phyloP scores from a whole-genome alignment of 2,329 filamentous ascomycete species.

The Paracoccidioides lutzii region DNA sequence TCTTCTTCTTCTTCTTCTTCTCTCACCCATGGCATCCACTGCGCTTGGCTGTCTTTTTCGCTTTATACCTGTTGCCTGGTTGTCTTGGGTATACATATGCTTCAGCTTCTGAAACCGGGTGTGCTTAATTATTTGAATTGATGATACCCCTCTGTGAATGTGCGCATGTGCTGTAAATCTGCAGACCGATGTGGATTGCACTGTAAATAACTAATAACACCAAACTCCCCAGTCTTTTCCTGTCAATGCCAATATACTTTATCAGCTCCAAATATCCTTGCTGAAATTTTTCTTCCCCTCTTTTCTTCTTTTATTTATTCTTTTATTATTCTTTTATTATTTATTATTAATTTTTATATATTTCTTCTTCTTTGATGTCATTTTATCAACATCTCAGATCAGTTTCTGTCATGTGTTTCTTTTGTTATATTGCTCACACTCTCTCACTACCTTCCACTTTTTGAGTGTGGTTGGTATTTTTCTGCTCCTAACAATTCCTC shows the following conservation, averaged over 20 bases:
- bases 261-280: not conserved
- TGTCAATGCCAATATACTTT: not conserved
- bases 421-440: no score
- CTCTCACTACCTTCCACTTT: no score
- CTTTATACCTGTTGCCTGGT: not conserved
- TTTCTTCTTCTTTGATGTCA: not conserved
- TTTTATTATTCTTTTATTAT: not conserved
- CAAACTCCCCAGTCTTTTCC: not conserved
- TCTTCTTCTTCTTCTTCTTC: slow-evolving; percentile 1
- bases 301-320: not conserved
- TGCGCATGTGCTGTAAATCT: not conserved
- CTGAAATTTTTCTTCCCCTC: not conserved
- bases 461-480: no score
- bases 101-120: not conserved
- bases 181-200: not conserved
- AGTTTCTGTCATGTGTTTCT: no score
- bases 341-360: not conserved
- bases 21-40: not conserved
- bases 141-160: not conserved
- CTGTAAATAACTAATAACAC: not conserved
- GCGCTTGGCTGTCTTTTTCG: slow-evolving; percentile 2
- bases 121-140: not conserved
- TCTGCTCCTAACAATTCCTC: no score
- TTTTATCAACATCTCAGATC: no score
- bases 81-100: not conserved